Evolutionary conservation across 768 basidiomycete genomes (phyloP), one percentile per base, ranked within the genome.

Genomic region (Leucosporidium creatinivorum): DNA sequence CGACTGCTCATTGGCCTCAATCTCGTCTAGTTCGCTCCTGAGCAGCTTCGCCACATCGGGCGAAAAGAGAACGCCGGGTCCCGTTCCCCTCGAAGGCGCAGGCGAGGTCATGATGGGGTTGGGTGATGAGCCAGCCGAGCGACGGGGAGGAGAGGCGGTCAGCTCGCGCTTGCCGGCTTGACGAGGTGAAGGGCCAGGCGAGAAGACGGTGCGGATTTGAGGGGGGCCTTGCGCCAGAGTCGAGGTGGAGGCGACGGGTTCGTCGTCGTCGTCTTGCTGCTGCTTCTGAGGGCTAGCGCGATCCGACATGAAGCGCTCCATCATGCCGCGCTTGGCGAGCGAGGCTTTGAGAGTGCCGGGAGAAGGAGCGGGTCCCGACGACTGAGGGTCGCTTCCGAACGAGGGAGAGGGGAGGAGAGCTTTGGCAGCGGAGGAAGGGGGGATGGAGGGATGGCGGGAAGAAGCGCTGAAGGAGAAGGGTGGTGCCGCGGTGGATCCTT

Each of bases 21-120:
- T 39, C 59, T 72, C 61, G 59, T 69, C 65, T 23, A 72, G 57
- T 55, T 72, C 70, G 44, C 70, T 72, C n/a, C 65, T 23, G 19
- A 72, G 60, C 19, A 72, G 36, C 18, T 61, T 51, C 1, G 67
- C 67, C n/a, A 72, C 67, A 21, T 72, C 70, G 17, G 67, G 70
- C 23, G 65, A 66, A 54, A 65, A 65, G 28, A 72, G 50, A 15
- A 66, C 55, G 54, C 66, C 58, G 25, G 25, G 52, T 52, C 19
- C 54, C 67, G 48, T 28, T 7, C 47, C 47, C 19, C 57, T 57
- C 31, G 67, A 63, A 6, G 70, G 61, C 1, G 33, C 59, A 1
- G 70, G 70, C 1, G 64, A 66, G 26, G 65, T 57, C 49, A 72
- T 65, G 30, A 61, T 61, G 15, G 47, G 47, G 10, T 5, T 49